Base-by-base conservation (phyloP, 73 alveolate species). In the Paramecium biaurelia region DNA sequence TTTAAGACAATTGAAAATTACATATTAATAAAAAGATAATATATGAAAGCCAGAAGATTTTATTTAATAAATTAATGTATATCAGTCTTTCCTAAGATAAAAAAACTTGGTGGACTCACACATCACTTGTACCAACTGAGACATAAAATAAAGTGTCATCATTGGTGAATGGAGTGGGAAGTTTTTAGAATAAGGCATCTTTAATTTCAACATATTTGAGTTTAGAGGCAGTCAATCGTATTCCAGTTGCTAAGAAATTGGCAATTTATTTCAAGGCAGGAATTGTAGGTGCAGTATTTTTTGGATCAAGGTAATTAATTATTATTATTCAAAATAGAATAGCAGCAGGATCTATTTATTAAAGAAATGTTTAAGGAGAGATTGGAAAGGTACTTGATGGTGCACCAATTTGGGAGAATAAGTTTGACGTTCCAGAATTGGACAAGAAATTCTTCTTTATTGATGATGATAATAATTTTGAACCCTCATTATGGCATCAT, bases 401-500 rank as follows among this genome's bases (percentile, higher is more conserved):
- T 1, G 94, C 94, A 24, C 94, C 94, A 23, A 79, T 89, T 70
- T 89, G 87, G 85, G 85, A 43, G 58, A 42, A 89, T 26, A 89
- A 89, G 30, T 89, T 49, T 41, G 89, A 70, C 34, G 94, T 89
- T 23, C 94, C 94, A 28, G 94, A 89, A 47, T 82, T 89, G 49
- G 56, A 30, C 9, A 89, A 89, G 94, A 59, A 70, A 43, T 89
- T 70, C 92, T 89, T 89, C 92, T 89, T 89, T 79, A 57, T 89
- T 24, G 94, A 89, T 89, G 94, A 89, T 45, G 94, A 89, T 89
- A 68, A 89, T 72, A 89, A 89, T 57, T 89, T 68, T 68, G 38
- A 68, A 49, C 94, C 94, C 7, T 89, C 94, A 38, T 82, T 89
- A 43, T 70, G 87, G 72, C 94, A 89, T 89, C 94, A 89, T 24